A percentile compares a stretch with the other conserved stretches of the same genome.
Evolutionary conservation across 371 early-diverging fungal species (phyloP).

Genomic region (Chytridiales sp.): DNA sequence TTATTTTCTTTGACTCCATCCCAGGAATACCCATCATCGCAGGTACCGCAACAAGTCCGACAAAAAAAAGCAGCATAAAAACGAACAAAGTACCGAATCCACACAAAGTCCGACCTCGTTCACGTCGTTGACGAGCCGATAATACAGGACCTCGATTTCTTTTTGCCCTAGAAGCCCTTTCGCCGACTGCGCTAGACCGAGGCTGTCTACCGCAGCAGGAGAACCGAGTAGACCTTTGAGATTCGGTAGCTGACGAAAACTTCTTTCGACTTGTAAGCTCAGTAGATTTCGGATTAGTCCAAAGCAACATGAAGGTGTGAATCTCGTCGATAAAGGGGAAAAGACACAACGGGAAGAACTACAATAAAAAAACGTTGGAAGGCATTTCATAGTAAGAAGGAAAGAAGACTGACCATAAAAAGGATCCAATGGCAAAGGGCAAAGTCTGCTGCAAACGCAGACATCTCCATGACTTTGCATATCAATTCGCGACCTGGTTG

Average conservation of each 20-base stretch:
- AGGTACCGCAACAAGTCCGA: not conserved
- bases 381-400: slow-evolving; percentile 27
- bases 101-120: not conserved
- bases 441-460: slow-evolving; percentile 79
- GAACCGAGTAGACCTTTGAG: too few relatives aligned
- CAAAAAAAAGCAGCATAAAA: not conserved
- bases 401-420: slow-evolving; percentile 46
- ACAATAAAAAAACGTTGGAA: not conserved
- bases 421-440: slow-evolving; percentile 71
- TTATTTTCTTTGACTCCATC: too few relatives aligned
- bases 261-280: too few relatives aligned
- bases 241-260: too few relatives aligned
- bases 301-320: slow-evolving; percentile 29
- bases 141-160: too few relatives aligned
- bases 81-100: not conserved
- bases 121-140: too few relatives aligned
- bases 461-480: slow-evolving; percentile 86
- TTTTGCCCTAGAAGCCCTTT: too few relatives aligned
- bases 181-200: too few relatives aligned
- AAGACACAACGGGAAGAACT: slow-evolving; percentile 24
- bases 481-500: slow-evolving; percentile 77
- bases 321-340: slow-evolving; percentile 26
- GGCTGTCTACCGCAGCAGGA: too few relatives aligned
- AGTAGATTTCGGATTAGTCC: slow-evolving; percentile 18
- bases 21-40: too few relatives aligned